phyloP scores from a whole-genome alignment of 371 early-diverging fungal species.

The Lichtheimia corymbifera region DNA sequence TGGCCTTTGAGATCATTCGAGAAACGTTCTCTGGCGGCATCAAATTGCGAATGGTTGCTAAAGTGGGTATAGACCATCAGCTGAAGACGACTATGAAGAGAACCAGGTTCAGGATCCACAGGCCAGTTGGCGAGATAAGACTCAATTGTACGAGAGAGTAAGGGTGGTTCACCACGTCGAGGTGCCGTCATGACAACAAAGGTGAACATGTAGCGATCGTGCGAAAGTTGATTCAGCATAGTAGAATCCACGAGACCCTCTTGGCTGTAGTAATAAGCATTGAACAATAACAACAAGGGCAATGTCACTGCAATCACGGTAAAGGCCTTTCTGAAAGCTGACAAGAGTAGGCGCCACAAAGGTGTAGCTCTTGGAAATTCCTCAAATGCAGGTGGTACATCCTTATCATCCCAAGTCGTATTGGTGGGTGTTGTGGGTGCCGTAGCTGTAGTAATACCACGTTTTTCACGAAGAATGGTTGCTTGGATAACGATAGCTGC shows the following conservation, averaged over 20 bases:
- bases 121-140: constrained; percentile 58
- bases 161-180: constrained; percentile 52
- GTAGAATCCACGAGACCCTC: constrained; percentile 35
- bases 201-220: constrained; percentile 52
- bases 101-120: constrained; percentile 37
- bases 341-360: constrained; percentile 38
- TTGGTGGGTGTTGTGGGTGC: neutral
- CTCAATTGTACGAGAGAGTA: constrained; percentile 48
- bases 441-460: neutral
- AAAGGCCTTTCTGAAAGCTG: constrained; percentile 29
- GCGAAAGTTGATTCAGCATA: constrained; percentile 31
- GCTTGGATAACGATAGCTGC: constrained; percentile 38
- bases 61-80: constrained; percentile 66
- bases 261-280: constrained; percentile 38
- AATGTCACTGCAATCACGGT: constrained; percentile 31
- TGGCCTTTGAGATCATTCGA: constrained; percentile 47
- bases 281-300: constrained; percentile 36
- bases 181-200: constrained; percentile 66
- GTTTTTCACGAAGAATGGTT: constrained; percentile 23
- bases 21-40: constrained; percentile 39
- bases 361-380: constrained; percentile 35
- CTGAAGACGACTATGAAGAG: constrained; percentile 54
- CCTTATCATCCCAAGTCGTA: neutral
- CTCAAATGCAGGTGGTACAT: neutral
- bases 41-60: constrained; percentile 53